Evolutionary conservation across 768 basidiomycete genomes (phyloP).

Genomic region (Tricholoma matsutake): DNA sequence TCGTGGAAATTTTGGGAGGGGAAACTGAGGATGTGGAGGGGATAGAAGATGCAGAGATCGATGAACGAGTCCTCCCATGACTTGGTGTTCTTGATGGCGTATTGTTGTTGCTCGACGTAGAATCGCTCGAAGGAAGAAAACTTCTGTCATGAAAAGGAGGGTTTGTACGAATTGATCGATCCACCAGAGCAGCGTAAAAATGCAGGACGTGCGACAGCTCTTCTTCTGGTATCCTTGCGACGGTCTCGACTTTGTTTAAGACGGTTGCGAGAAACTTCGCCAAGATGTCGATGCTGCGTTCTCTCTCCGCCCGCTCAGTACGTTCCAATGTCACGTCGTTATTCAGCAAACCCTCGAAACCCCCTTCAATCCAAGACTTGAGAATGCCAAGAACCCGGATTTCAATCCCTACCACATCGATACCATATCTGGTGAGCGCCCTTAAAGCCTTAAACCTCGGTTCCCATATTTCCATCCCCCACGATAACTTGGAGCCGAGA

Average conservation of each 20-base stretch:
- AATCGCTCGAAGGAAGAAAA: slow-evolving; percentile 32
- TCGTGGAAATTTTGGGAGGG: slow-evolving; percentile 22
- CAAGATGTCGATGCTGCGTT: slow-evolving; percentile 62
- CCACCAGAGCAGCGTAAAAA: slow-evolving; percentile 60
- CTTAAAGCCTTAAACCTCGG: slow-evolving; percentile 63
- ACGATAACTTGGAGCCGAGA: slow-evolving; percentile 40
- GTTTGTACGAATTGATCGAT: slow-evolving; percentile 40
- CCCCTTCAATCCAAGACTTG: slow-evolving; percentile 63
- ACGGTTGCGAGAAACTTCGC: slow-evolving; percentile 53
- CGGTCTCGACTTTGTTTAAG: slow-evolving; percentile 47
- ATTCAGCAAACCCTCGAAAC: slow-evolving; percentile 51
- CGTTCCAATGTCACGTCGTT: slow-evolving; percentile 32
- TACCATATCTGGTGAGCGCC: slow-evolving; percentile 59
- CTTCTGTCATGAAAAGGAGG: slow-evolving; percentile 21
- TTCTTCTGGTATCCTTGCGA: slow-evolving; percentile 58
- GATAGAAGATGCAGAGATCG: slow-evolving; percentile 48
- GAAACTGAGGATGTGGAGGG: slow-evolving; percentile 28
- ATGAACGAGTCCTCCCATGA: slow-evolving; percentile 63
- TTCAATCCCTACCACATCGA: slow-evolving; percentile 66
- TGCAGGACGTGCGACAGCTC: slow-evolving; percentile 53
- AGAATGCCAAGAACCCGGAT: slow-evolving; percentile 50
- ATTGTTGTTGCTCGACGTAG: slow-evolving; percentile 27
- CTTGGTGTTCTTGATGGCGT: slow-evolving; percentile 25
- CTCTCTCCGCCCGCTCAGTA: slow-evolving; percentile 51
- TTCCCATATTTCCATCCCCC: slow-evolving; percentile 72